Evolutionary conservation across 2,329 filamentous ascomycete genomes (phyloP).

Genomic region (Passalora sequoiae): DNA sequence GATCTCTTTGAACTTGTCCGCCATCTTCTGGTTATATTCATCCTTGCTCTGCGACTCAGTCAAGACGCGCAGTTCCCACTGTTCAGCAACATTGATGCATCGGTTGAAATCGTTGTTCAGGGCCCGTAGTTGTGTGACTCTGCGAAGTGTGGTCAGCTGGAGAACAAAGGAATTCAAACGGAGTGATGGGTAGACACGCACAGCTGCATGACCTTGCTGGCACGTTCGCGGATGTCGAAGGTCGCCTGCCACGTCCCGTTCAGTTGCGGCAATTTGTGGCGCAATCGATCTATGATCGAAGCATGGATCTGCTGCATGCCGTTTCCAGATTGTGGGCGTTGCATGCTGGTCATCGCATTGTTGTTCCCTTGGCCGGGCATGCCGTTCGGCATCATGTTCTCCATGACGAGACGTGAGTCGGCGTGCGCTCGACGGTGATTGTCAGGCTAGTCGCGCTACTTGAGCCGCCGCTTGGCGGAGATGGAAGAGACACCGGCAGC

Average conservation of each 20-base stretch:
- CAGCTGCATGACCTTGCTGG: constrained; percentile 31
- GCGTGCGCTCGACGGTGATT: neutral
- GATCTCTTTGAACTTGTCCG: constrained; percentile 28
- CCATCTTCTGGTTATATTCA: constrained; percentile 25
- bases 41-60: constrained; percentile 24
- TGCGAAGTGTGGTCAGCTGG: neutral
- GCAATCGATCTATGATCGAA: constrained; percentile 26
- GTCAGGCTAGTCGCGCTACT: too few species aligned
- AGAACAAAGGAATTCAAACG: constrained; percentile 3
- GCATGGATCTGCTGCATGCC: constrained; percentile 25
- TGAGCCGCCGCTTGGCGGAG: constrained; percentile 7
- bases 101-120: constrained; percentile 21
- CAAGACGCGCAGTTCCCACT: constrained; percentile 27
- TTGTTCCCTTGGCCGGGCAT: constrained; percentile 9
- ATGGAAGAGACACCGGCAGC: neutral
- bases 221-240: constrained; percentile 28
- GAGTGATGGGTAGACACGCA: constrained; percentile 19
- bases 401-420: constrained; percentile 3
- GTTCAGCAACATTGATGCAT: constrained; percentile 26
- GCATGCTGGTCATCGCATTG: constrained; percentile 22
- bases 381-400: constrained; percentile 19
- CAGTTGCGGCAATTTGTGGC: constrained; percentile 16
- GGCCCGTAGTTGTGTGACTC: constrained; percentile 23
- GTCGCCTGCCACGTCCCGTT: constrained; percentile 32
- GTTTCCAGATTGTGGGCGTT: constrained; percentile 27